Conservation (phyloP, 345 rosid species). For the Adansonia digitata region DNA sequence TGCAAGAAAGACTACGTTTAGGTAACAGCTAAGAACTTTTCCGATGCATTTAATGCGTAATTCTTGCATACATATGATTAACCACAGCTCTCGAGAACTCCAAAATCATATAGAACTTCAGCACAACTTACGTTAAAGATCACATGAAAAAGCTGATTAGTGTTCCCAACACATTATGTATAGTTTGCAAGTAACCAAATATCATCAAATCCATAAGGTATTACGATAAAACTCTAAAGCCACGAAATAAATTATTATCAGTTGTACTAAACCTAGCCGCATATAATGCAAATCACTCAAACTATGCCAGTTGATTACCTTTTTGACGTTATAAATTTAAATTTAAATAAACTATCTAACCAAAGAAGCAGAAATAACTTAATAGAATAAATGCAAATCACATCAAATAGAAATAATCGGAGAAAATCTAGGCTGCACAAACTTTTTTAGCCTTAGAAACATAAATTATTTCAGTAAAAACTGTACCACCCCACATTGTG, state of each 20-base stretch:
- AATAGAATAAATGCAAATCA: not conserved
- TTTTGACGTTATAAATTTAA: not conserved
- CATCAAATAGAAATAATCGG: not conserved
- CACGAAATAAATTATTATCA: not conserved
- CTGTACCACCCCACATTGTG: not conserved
- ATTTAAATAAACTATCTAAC: not conserved
- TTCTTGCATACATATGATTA: not conserved
- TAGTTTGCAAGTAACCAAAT: not conserved
- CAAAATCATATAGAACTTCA: not conserved
- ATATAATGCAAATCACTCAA: not conserved
- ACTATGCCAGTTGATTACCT: not conserved
- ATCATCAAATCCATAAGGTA: not conserved
- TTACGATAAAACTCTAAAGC: not conserved
- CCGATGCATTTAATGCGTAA: not conserved
- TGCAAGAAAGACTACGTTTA: conserved; percentile 22
- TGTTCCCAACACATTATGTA: not conserved
- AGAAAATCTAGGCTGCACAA: not conserved
- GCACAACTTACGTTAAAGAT: not conserved
- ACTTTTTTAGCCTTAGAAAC: not conserved
- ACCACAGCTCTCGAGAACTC: not conserved
- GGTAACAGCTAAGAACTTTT: not conserved
- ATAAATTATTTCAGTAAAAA: not conserved
- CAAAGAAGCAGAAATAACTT: not conserved
- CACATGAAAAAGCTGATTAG: not conserved
- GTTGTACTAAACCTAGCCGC: not conserved